Evolutionary conservation across 2,329 filamentous ascomycete species (phyloP).

Genomic region (Calonectria naviculata): DNA sequence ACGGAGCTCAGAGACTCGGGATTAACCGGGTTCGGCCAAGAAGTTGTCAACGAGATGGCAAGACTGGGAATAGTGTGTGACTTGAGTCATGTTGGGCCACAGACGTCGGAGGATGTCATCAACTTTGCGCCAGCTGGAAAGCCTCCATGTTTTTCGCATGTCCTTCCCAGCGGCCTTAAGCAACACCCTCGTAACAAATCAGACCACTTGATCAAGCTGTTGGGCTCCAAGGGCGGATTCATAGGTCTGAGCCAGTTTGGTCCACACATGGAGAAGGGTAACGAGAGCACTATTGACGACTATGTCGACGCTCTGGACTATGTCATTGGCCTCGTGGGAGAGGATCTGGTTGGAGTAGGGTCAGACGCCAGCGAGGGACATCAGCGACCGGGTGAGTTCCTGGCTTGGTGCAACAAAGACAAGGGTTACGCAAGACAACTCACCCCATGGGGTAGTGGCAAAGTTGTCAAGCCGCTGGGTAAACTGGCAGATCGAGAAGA

Average conservation of each 20-base stretch:
- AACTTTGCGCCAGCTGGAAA: slow-evolving; percentile 48
- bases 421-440: slow-evolving; percentile 51
- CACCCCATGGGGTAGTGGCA: slow-evolving; percentile 53
- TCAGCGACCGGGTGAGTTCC: slow-evolving; percentile 50
- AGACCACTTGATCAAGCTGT: slow-evolving; percentile 48
- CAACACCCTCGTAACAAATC: slow-evolving; percentile 52
- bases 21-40: slow-evolving; percentile 48
- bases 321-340: slow-evolving; percentile 48
- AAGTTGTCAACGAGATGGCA: slow-evolving; percentile 48
- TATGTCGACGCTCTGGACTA: slow-evolving; percentile 53
- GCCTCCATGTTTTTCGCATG: slow-evolving; percentile 53
- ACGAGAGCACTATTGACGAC: slow-evolving; percentile 54
- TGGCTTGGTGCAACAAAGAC: slow-evolving; percentile 54
- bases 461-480: slow-evolving; percentile 52
- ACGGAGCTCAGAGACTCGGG: slow-evolving; percentile 50
- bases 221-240: slow-evolving; percentile 50
- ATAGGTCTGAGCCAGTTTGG: slow-evolving; percentile 53
- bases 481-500: slow-evolving; percentile 47
- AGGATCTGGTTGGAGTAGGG: slow-evolving; percentile 50
- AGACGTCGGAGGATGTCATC: slow-evolving; percentile 48
- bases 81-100: slow-evolving; percentile 48
- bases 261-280: slow-evolving; percentile 51
- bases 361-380: slow-evolving; percentile 53
- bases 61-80: slow-evolving; percentile 50
- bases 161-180: slow-evolving; percentile 47